Evolutionary conservation across 1,284 basidiomycete species (phyloP).

Genomic region (Cutaneotrichosporon sp.): DNA sequence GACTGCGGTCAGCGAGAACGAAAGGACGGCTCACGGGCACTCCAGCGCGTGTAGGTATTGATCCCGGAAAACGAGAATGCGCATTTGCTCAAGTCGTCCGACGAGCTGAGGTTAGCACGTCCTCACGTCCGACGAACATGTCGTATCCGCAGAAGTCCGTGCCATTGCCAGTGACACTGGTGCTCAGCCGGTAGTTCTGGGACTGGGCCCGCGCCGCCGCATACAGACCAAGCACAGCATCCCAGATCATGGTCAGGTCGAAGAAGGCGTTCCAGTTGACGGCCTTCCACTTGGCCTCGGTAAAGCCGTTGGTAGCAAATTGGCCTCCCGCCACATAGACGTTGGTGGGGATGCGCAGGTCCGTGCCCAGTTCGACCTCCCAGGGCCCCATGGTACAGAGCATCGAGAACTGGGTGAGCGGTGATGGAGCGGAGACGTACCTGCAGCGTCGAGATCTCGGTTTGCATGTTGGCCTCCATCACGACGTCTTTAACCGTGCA

Average conservation of each 20-base stretch:
- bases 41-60: neutral
- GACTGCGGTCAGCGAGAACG: neutral
- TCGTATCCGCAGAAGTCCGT: neutral
- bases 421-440: neutral
- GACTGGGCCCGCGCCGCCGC: neutral
- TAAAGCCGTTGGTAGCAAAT: neutral
- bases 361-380: neutral
- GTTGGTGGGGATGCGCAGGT: neutral
- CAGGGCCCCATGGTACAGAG: neutral
- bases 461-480: conserved; percentile 1
- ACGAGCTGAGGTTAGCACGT: neutral
- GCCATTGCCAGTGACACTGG: neutral
- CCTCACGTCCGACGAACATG: neutral
- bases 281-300: neutral
- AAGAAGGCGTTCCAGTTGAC: conserved; percentile 1
- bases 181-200: neutral
- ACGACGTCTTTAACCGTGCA: neutral
- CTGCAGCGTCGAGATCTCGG: neutral
- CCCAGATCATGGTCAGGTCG: neutral
- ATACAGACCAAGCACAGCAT: neutral
- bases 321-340: neutral
- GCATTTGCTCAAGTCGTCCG: neutral
- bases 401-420: neutral
- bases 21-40: neutral
- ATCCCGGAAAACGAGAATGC: neutral